A percentile compares a stretch with the other conserved stretches of the same genome.
Evolutionary conservation across 257 asterid genomes (phyloP).

Genomic region (Gardenia jasminoides): DNA sequence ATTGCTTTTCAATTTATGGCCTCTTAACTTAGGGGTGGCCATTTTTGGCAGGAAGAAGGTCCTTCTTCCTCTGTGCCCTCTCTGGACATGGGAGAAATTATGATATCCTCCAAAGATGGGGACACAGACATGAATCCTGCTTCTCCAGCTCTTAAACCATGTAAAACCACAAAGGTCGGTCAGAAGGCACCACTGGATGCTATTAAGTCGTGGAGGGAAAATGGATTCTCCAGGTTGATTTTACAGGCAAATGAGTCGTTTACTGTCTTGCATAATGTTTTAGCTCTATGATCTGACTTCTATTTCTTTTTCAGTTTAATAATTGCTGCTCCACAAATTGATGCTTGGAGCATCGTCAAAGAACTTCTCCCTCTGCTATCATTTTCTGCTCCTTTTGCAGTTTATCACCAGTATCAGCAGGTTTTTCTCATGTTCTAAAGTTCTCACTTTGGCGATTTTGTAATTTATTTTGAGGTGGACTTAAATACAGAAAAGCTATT

Average conservation of each 20-base stretch:
- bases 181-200: slow-evolving; percentile 62
- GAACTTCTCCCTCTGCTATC: slow-evolving; percentile 79
- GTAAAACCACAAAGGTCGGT: slow-evolving; percentile 60
- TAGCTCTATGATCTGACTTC: slow-evolving; percentile 14
- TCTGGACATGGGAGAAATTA: slow-evolving; percentile 35
- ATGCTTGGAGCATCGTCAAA: slow-evolving; percentile 73
- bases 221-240: slow-evolving; percentile 87
- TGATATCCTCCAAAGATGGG: slow-evolving; percentile 24
- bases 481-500: neutral
- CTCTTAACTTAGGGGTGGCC: neutral
- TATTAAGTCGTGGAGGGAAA: slow-evolving; percentile 69
- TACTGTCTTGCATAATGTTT: neutral
- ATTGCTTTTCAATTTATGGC: slow-evolving; percentile 6
- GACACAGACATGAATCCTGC: slow-evolving; percentile 35
- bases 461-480: neutral
- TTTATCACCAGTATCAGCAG: slow-evolving; percentile 92
- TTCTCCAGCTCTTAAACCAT: slow-evolving; percentile 36
- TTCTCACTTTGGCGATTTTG: neutral
- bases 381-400: slow-evolving; percentile 89
- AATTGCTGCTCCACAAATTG: slow-evolving; percentile 80
- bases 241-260: neutral
- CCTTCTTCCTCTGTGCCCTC: slow-evolving; percentile 30
- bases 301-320: slow-evolving; percentile 53
- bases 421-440: slow-evolving; percentile 23
- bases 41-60: slow-evolving; percentile 44